phyloP scores from a whole-genome alignment of 495 filamentous ascomycete genomes.

The Xylaria longipes region DNA sequence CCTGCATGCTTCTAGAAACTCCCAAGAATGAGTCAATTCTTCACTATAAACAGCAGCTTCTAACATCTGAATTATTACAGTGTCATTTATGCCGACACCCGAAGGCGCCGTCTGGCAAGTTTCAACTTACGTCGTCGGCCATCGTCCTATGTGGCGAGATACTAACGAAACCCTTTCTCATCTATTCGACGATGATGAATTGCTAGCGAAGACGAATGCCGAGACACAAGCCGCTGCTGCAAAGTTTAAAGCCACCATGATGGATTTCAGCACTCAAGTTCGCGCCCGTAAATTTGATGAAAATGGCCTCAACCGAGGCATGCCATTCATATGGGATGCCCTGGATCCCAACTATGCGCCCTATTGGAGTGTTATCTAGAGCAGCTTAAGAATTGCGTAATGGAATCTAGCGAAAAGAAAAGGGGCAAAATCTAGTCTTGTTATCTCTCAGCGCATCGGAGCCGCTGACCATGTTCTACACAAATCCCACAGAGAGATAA shows the following conservation, averaged over 20 bases:
- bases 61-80: background rate
- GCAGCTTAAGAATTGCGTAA: background rate
- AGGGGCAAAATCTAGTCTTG: background rate
- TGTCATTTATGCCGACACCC: constrained; percentile 8
- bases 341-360: constrained; percentile 36
- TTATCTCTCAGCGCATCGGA: background rate
- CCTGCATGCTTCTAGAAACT: background rate
- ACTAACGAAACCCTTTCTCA: constrained; percentile 37
- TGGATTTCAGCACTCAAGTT: constrained; percentile 36
- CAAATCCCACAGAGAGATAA: background rate
- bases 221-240: constrained; percentile 28
- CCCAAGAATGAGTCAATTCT: background rate
- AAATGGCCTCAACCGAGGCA: constrained; percentile 42
- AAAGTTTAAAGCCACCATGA: constrained; percentile 31
- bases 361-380: constrained; percentile 21
- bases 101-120: constrained; percentile 26
- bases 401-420: background rate
- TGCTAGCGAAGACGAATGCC: constrained; percentile 30
- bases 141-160: constrained; percentile 21
- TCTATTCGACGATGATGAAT: constrained; percentile 35
- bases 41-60: background rate
- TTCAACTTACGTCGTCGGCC: constrained; percentile 30
- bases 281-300: constrained; percentile 37
- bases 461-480: background rate
- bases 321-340: constrained; percentile 46